Conservation (phyloP, 1,139 yeast genomes). For the Lodderomyces orthopsilosis region DNA sequence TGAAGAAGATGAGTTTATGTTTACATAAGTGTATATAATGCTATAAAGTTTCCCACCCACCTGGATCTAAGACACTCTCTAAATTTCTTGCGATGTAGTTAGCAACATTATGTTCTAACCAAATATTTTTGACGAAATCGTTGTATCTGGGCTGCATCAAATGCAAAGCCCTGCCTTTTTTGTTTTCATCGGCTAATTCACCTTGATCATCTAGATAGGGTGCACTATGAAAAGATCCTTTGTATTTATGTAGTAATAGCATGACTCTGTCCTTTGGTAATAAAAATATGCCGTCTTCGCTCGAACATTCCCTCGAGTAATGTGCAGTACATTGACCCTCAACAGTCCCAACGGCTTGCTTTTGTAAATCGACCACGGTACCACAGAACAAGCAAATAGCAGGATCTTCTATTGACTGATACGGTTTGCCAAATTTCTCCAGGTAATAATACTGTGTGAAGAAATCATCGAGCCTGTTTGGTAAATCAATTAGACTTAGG, state of each 20-base stretch:
- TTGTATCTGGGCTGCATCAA: constrained; percentile 65
- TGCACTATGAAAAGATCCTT: constrained; percentile 81
- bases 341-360: constrained; percentile 46
- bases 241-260: constrained; percentile 60
- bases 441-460: constrained; percentile 57
- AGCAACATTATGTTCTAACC: constrained; percentile 80
- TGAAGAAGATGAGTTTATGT: constrained; percentile 14
- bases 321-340: constrained; percentile 73
- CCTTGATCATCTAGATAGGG: constrained; percentile 90
- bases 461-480: constrained; percentile 67
- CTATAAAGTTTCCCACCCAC: constrained; percentile 93
- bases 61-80: constrained; percentile 77
- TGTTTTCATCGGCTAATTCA: constrained; percentile 73
- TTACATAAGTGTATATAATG: constrained; percentile 3
- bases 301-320: constrained; percentile 60
- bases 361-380: constrained; percentile 63
- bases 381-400: constrained; percentile 90
- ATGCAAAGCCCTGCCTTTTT: constrained; percentile 70
- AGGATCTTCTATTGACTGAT: constrained; percentile 60
- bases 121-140: constrained; percentile 60
- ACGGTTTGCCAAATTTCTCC: constrained; percentile 40
- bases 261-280: constrained; percentile 75
- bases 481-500: constrained; percentile 55
- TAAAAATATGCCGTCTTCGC: constrained; percentile 73
- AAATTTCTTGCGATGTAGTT: constrained; percentile 76